Percentiles rank a stretch among this genome's conserved stretches.
Conservation (phyloP, 202 grass and related monocot genomes). For the Elaeis oleifera region DNA sequence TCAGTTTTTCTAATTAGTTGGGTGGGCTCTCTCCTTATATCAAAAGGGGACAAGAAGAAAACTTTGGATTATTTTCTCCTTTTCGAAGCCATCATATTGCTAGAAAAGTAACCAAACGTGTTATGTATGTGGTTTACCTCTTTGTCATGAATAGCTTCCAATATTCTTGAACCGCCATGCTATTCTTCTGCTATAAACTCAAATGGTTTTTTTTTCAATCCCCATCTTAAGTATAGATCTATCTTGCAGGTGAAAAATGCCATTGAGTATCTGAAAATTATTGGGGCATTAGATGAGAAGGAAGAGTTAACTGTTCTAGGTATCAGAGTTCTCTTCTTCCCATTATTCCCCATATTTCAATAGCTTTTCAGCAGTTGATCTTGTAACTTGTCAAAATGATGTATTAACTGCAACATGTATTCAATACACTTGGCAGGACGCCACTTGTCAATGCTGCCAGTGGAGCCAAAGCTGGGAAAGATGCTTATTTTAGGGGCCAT, state of each 20-base stretch:
- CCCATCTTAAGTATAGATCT: background rate
- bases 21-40: too few relatives aligned
- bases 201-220: too few relatives aligned
- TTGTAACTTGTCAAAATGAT: slow-evolving; percentile 6
- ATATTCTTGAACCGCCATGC: too few relatives aligned
- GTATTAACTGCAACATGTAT: slow-evolving; percentile 15
- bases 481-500: slow-evolving; percentile 99
- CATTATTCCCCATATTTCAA: background rate
- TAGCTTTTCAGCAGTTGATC: slow-evolving; percentile 13
- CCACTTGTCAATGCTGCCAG: slow-evolving; percentile 91
- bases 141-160: too few relatives aligned
- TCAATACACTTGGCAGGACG: slow-evolving; percentile 47
- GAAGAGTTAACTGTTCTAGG: slow-evolving; percentile 94
- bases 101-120: too few relatives aligned
- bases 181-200: too few relatives aligned
- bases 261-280: slow-evolving; percentile 93
- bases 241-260: slow-evolving; percentile 88
- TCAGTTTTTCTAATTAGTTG: too few relatives aligned
- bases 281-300: slow-evolving; percentile 90
- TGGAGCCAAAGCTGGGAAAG: slow-evolving; percentile 98
- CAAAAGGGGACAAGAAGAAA: too few relatives aligned
- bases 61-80: too few relatives aligned
- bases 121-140: too few relatives aligned
- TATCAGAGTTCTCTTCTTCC: slow-evolving; percentile 23
- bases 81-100: too few relatives aligned